Base-by-base conservation (phyloP, 2,329 filamentous ascomycete genomes). In the Raffaelea deltoideospora region DNA sequence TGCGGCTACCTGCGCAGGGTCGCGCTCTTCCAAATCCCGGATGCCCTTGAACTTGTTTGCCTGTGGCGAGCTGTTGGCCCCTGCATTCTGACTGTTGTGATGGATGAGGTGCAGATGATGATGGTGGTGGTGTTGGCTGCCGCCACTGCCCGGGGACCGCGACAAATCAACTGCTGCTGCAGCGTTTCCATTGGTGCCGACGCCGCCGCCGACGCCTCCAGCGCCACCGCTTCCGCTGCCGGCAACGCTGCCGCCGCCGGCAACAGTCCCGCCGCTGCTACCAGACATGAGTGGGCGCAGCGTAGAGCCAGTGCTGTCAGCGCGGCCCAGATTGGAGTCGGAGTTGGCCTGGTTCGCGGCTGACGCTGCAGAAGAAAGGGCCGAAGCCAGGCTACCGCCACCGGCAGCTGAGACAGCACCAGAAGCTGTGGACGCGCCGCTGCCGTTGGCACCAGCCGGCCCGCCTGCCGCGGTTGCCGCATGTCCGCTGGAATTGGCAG, bases 11-110 rank as follows among this genome's bases (percentile, higher is more conserved):
- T 69, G 64, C 11, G 58, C 60, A n/a, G 66, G 56, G 46, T 84
- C 79, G 45, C 79, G 79, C 53, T 95, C 88, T 52, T 96, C 87
- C 2, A 96, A 64, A 53, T 96, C 88, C 17, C 88, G 79, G 47
- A 95, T 83, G 2, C 88, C 88, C 52, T 85, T 92, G 67, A 96
- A 96, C 48, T 78, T 77, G 39, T 66, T 60, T 28, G 54, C 57
- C 31, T 67, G 61, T 4, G 60, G 58, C 5, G 72, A 71, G 45
- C 69, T 76, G 36, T 59, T 58, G 3, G 69, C 47, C 7, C 53
- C 50, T 4, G 60, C n/a, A n/a, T n/a, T n/a, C n/a, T n/a, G n/a
- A n/a, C n/a, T n/a, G n/a, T n/a, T n/a, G n/a, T n/a, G n/a, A n/a
- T n/a, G n/a, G n/a, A n/a, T n/a, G n/a, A n/a, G n/a, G n/a, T n/a